Evolutionary conservation across 305 asterid genomes (phyloP).

Genomic region (Fraxinus paxiana): DNA sequence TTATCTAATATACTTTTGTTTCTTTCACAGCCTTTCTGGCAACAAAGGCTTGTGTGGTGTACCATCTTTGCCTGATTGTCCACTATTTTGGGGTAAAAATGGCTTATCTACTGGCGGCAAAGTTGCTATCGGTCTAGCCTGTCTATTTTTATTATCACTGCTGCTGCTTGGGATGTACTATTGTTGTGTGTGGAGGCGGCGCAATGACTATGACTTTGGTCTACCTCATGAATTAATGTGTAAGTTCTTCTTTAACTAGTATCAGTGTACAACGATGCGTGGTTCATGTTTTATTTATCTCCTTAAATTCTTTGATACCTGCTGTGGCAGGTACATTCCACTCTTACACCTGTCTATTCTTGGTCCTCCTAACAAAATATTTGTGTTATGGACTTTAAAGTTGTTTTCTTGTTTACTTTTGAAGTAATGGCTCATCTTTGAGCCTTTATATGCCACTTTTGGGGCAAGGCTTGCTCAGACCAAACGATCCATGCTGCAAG

Average conservation of each 20-base stretch:
- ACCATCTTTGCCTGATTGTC: conserved; percentile 73
- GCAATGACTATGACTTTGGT: conserved; percentile 81
- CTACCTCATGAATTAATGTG: conserved; percentile 72
- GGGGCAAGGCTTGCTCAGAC: background rate
- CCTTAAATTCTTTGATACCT: background rate
- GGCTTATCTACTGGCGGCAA: conserved; percentile 81
- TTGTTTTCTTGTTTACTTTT: background rate
- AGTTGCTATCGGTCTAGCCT: conserved; percentile 57
- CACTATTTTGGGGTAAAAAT: conserved; percentile 76
- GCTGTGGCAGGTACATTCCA: background rate
- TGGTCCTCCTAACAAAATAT: background rate
- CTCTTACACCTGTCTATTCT: background rate
- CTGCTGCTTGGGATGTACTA: conserved; percentile 40
- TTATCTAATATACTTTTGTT: conserved; percentile 16
- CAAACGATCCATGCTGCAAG: background rate
- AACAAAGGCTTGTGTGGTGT: conserved; percentile 89
- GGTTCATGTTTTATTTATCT: background rate
- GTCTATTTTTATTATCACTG: conserved; percentile 40
- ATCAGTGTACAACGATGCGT: background rate
- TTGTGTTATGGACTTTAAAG: background rate
- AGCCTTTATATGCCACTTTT: background rate
- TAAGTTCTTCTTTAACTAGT: conserved; percentile 37
- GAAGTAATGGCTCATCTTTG: background rate
- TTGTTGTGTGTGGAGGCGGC: conserved; percentile 50
- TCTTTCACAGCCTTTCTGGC: conserved; percentile 60